Evolutionary conservation across 345 rosid species (phyloP).

Genomic region (Eucalyptus albens): DNA sequence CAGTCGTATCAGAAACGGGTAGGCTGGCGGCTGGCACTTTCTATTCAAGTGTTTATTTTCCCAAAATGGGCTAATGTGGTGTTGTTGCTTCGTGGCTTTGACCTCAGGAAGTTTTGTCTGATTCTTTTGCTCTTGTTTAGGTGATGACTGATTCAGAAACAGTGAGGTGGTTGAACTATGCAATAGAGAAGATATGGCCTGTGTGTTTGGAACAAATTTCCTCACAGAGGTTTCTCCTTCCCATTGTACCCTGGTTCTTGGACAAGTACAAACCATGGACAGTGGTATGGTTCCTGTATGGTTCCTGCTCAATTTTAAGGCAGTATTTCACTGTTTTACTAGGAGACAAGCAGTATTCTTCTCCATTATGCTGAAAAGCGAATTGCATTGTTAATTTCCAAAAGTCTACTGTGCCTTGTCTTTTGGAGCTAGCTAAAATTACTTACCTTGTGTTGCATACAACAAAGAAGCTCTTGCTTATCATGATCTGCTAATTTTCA

Average conservation of each 20-base stretch:
- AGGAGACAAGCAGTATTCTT: not conserved
- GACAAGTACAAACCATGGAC: slow-evolving; percentile 98
- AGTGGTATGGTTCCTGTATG: slow-evolving; percentile 51
- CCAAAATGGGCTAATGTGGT: not conserved
- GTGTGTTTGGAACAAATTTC: slow-evolving; percentile 83
- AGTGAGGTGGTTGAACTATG: slow-evolving; percentile 84
- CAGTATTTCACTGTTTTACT: not conserved
- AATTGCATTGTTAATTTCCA: not conserved
- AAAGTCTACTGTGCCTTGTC: not conserved
- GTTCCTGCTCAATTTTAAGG: not conserved
- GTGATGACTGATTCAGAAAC: slow-evolving; percentile 82
- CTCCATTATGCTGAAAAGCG: not conserved
- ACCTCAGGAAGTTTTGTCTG: not conserved
- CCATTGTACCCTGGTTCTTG: slow-evolving; percentile 94
- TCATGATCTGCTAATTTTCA: not conserved
- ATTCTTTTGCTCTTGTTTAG: slow-evolving; percentile 18
- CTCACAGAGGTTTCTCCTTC: slow-evolving; percentile 85
- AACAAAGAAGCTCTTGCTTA: not conserved
- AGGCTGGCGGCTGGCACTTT: not conserved
- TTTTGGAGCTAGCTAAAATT: not conserved
- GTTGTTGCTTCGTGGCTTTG: not conserved
- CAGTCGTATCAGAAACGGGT: slow-evolving; percentile 31
- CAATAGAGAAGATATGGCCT: slow-evolving; percentile 87
- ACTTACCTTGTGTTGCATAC: not conserved
- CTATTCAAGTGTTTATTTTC: not conserved